Base-by-base conservation (phyloP, 208 protist genomes). In the Leishmania gerbilli region DNA sequence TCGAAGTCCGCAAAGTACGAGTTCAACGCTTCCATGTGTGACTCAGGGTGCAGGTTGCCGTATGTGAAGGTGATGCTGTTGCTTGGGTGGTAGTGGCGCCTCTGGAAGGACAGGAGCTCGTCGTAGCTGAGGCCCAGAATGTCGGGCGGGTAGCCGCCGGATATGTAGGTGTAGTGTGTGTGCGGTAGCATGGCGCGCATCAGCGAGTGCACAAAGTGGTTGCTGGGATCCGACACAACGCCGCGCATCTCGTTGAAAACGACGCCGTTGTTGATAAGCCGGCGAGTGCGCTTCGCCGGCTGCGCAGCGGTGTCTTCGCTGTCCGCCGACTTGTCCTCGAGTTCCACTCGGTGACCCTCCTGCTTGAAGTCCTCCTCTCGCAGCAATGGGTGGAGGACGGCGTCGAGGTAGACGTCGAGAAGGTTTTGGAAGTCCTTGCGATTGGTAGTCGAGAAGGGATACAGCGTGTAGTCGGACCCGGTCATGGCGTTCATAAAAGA, bases 211-310 rank as follows among this genome's bases (percentile, higher is more conserved):
- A 87, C 88, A 55, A 97, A 98, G 86, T 94, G 90, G 75, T 94
- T 89, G 75, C 81, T 86, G 15, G 95, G 93, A 69, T 99, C 93
- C 45, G 92, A 92, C 34, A 98, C 93, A 17, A 98, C 96, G 0
- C 96, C 97, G 75, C 96, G 94, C 97, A 99, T 99, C 80, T 99
- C 97, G 80, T 99, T 98, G 87, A 92, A 99, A 11, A 99, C 97
- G 17, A 99, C 96, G 8, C 97, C 97, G 87, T 99, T 98, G 81
- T 96, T 84, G 13, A 90, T 79, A 67, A 97, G 86, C 56, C 91
- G 91, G 31, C 71, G 84, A 47, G 49, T 67, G 11, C 67, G 58
- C 67, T 80, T 80, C 47, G 17, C 37, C 75, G 37, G 6, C 24
- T 69, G 34, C n/a, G 53, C 27, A 27, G 49, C 24, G 3, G 34